Percentiles rank a stretch among this genome's conserved stretches.
Evolutionary conservation across 352 stramenopile genomes (phyloP).

Genomic region (Globisporangium alternatum): DNA sequence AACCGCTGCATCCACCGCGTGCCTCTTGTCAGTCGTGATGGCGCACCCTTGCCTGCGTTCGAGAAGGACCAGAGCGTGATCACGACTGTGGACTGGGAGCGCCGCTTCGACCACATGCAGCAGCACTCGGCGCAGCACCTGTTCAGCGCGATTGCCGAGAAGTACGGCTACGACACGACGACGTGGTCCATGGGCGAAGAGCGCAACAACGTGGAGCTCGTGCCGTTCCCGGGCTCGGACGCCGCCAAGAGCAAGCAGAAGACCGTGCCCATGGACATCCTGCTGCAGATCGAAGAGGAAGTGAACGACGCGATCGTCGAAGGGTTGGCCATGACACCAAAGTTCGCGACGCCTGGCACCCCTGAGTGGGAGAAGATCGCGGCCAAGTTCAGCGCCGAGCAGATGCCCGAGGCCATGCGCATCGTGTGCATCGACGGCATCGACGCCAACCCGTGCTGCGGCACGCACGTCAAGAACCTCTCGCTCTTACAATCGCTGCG

Average conservation of each 20-base stretch:
- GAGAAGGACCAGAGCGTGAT: conserved; percentile 45
- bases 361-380: conserved; percentile 56
- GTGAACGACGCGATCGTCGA: conserved; percentile 76
- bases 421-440: conserved; percentile 82
- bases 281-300: conserved; percentile 60
- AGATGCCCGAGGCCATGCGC: conserved; percentile 68
- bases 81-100: conserved; percentile 65
- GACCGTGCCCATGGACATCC: conserved; percentile 31
- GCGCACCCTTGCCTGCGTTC: conserved; percentile 24
- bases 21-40: conserved; percentile 13
- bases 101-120: conserved; percentile 87
- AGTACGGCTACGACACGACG: conserved; percentile 68
- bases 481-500: conserved; percentile 60
- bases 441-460: conserved; percentile 87
- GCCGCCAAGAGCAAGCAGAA: conserved; percentile 24
- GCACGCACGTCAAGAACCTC: conserved; percentile 80
- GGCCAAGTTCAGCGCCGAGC: conserved; percentile 48
- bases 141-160: conserved; percentile 79
- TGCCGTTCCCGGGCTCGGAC: conserved; percentile 28
- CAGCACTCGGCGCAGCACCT: conserved; percentile 90
- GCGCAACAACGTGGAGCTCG: conserved; percentile 79
- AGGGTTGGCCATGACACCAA: conserved; percentile 52
- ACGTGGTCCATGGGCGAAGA: conserved; percentile 76
- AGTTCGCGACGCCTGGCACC: conserved; percentile 50
- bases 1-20: conserved; percentile 65